Evolutionary conservation across 345 rosid species (phyloP), one percentile per base, ranked within the genome.

Genomic region (Murraya koenigii): DNA sequence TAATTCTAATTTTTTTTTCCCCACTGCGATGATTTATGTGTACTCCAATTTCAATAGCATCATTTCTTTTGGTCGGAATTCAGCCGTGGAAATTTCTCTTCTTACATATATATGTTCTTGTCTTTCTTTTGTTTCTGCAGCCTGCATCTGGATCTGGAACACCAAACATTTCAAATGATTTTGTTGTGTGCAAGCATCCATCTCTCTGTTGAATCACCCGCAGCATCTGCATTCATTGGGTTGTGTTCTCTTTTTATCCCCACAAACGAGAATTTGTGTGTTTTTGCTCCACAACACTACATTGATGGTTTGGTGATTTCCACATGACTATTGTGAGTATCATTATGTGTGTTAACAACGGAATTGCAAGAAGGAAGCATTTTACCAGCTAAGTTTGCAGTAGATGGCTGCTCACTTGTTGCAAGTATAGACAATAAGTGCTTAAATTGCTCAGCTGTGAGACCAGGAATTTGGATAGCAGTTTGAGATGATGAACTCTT

Each of bases 231-330:
- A 33, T 64, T 33, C 15, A 19, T 62, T 28, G 66, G 66, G 28
- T 61, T 61, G 28, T 28, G 35, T 61, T 61, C 6, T 19, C 7
- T 54, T 79, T 84, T 25, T 79, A 81, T 65, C 79, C 80, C 32
- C 76, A 81, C 69, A 79, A 64, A 17, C 75, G 81, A 49, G 81
- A 70, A 78, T 60, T 39, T 13, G 78, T 84, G 33, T 83, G 84
- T 3, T 33, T n/a, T 63, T 81, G 49, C 74, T 81, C 44, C 58
- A 66, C 66, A 74, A 72, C 81, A 71, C 61, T n/a, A 56, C 75
- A 65, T 79, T 71, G 56, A 33, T 71, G 6, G 79, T 81, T 56
- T 81, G 32, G 32, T 30, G 32, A 30, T 30, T 30, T 30, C 32
- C 32, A 30, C 32, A n/a, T n/a, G 32, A 30, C 32, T 30, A 30